Base-by-base conservation (phyloP, 345 rosid species). In the Heritiera littoralis region DNA sequence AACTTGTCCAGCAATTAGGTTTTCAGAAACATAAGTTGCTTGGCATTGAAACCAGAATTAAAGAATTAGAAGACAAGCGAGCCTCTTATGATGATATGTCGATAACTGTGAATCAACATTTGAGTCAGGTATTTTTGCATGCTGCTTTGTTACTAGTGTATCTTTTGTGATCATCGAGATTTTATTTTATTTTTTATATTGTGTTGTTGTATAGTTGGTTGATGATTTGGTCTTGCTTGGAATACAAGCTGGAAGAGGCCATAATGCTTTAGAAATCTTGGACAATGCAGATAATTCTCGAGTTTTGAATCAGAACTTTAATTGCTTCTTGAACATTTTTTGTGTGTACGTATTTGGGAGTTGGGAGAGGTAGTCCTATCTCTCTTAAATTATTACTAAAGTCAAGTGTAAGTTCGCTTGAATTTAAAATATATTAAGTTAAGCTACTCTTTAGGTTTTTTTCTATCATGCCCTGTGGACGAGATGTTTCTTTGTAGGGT, bases 401-500 rank as follows among this genome's bases (percentile, higher is more conserved):
- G 35, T 49, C 63, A 38, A 32, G 6, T 59, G 41, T 17, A 9
- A 18, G 67, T 84, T 56, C 58, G 58, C 68, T 48, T 40, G 28
- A 1, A 30, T 59, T 49, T 11, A 32, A 28, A 41, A 68, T 75
- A 65, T 49, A 87, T 66, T 86, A 76, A 84, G 72, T 43, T 43
- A 5, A 43, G 45, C 45, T 71, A 56, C 64, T 81, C 67, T 83
- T 49, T 83, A 93, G 99, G 93, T 85, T 84, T 86, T 52, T 80
- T 90, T 78, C 96, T 97, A 56, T 86, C 90, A 45, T 92, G 94
- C 74, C 77, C 90, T 74, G 85, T 95, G 9, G 94, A 93, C 76
- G 92, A 95, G 80, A 87, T 82, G 77, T 92, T 95, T 85, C 90
- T 95, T 9, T 93, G 96, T 85, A 92, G 94, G 88, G 84, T 95